These are phyloP conservation scores for Tothia fuscella DNA, from an alignment of 2,329 filamentous ascomycete genomes.

Conservation along the genomic window DNA sequence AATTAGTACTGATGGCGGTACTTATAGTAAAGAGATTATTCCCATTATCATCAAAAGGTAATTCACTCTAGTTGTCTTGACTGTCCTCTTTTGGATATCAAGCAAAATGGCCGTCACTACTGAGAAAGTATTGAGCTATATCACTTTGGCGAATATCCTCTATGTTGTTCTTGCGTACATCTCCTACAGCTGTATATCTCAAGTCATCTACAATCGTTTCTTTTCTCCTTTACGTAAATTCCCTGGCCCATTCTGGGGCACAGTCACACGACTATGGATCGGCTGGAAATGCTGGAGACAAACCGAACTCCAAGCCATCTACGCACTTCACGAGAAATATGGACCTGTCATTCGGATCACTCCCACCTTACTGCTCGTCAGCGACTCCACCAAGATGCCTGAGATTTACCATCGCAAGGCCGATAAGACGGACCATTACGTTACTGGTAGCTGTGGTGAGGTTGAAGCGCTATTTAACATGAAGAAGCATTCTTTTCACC, in stretches of 20 bases:
- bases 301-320: constrained; percentile 32
- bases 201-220: constrained; percentile 33
- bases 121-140: no score
- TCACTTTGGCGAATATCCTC: no score
- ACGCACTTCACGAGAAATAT: constrained; percentile 36
- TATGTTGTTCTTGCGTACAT: no score
- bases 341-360: constrained; percentile 42
- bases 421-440: constrained; percentile 47
- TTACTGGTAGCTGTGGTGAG: constrained; percentile 45
- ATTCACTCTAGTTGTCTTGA: no score
- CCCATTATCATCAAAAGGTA: no score
- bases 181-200: constrained; percentile 17
- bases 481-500: constrained; percentile 39
- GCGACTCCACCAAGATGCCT: constrained; percentile 42
- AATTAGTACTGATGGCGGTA: no score
- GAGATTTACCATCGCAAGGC: constrained; percentile 44
- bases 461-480: constrained; percentile 47
- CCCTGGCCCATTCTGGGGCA: constrained; percentile 43
- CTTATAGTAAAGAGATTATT: no score
- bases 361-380: constrained; percentile 41
- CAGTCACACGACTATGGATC: constrained; percentile 41
- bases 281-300: constrained; percentile 39
- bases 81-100: no score
- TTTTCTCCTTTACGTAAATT: constrained; percentile 42
- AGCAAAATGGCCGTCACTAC: no score